These are phyloP conservation scores for Coemansia sp. DNA, from an alignment of 192 early-diverging fungal species.

Conservation along the genomic window DNA sequence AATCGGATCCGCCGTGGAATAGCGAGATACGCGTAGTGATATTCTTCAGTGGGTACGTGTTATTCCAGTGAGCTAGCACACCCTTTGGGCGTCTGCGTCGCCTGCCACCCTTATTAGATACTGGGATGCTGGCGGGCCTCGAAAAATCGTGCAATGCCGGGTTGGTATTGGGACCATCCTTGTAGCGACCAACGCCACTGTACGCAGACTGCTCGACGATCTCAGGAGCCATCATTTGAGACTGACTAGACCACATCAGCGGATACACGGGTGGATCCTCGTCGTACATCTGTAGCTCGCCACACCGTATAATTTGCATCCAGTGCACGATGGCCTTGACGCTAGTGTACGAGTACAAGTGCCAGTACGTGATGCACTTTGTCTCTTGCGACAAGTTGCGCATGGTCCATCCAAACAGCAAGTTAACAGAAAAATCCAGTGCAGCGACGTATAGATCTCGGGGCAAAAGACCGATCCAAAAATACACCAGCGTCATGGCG, in stretches of 20 bases:
- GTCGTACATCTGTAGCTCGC: conserved; percentile 91
- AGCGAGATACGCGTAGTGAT: conserved; percentile 87
- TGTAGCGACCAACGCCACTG: background rate
- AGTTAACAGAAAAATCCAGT: conserved; percentile 70
- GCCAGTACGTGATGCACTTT: conserved; percentile 81
- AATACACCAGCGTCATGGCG: conserved; percentile 73
- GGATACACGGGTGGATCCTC: conserved; percentile 66
- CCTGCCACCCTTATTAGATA: conserved; percentile 17
- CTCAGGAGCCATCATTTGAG: background rate
- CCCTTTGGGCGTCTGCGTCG: conserved; percentile 72
- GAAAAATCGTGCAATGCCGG: conserved; percentile 16
- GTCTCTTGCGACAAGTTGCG: conserved; percentile 68
- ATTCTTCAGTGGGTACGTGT: conserved; percentile 59
- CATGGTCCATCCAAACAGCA: conserved; percentile 86
- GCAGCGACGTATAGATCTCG: conserved; percentile 73
- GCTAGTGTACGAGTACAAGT: conserved; percentile 87
- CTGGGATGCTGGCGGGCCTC: conserved; percentile 24
- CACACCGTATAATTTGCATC: conserved; percentile 93
- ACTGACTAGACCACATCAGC: conserved; percentile 31
- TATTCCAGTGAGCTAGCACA: conserved; percentile 55
- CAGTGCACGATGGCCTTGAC: conserved; percentile 93
- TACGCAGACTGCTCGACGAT: conserved; percentile 7
- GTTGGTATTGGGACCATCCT: background rate
- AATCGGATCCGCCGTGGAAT: conserved; percentile 89
- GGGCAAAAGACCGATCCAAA: conserved; percentile 83